Percentiles rank a stretch among this genome's conserved stretches.
Conservation (phyloP, 2,329 filamentous ascomycete genomes). For the Phialemoniopsis sp. region DNA sequence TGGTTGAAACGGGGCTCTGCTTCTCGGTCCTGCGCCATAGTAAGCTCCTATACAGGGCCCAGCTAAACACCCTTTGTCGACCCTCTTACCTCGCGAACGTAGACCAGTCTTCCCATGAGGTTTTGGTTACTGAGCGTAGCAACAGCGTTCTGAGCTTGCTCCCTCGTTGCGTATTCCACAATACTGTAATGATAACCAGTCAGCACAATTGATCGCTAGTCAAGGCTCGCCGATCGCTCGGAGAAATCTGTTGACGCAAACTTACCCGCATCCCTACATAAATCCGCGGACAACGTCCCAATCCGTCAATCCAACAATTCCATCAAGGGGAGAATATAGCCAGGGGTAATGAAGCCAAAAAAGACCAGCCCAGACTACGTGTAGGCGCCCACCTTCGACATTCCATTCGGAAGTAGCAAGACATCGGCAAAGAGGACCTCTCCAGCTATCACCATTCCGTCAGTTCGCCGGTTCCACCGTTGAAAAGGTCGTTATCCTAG, state of each 20-base stretch:
- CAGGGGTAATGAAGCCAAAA: constrained; percentile 57
- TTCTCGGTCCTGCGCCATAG: constrained; percentile 74
- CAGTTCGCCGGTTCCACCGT: constrained; percentile 20
- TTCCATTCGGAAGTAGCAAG: constrained; percentile 99
- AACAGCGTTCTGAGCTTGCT: constrained; percentile 97
- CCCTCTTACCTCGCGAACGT: constrained; percentile 83
- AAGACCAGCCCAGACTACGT: constrained; percentile 82
- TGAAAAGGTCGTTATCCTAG: constrained; percentile 8
- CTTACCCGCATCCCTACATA: constrained; percentile 99
- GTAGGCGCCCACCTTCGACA: constrained; percentile 99
- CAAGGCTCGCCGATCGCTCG: too few relatives aligned
- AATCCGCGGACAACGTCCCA: constrained; percentile 83
- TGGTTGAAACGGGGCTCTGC: constrained; percentile 94
- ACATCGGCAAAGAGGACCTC: constrained; percentile 99
- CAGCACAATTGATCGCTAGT: constrained; percentile 22
- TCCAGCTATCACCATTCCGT: constrained; percentile 64
- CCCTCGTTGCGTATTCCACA: constrained; percentile 99
- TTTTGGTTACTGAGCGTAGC: constrained; percentile 98
- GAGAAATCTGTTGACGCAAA: too few relatives aligned
- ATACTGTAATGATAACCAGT: constrained; percentile 57
- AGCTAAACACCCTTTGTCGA: not conserved
- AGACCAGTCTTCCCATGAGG: constrained; percentile 96
- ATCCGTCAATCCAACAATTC: constrained; percentile 98
- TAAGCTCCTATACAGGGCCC: constrained; percentile 9
- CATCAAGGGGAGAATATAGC: constrained; percentile 53